A percentile compares a stretch with the other conserved stretches of the same genome.
These are phyloP conservation scores for Lactuca sativa DNA, from an alignment of 129 eudicot species.

Conservation along the genomic window DNA sequence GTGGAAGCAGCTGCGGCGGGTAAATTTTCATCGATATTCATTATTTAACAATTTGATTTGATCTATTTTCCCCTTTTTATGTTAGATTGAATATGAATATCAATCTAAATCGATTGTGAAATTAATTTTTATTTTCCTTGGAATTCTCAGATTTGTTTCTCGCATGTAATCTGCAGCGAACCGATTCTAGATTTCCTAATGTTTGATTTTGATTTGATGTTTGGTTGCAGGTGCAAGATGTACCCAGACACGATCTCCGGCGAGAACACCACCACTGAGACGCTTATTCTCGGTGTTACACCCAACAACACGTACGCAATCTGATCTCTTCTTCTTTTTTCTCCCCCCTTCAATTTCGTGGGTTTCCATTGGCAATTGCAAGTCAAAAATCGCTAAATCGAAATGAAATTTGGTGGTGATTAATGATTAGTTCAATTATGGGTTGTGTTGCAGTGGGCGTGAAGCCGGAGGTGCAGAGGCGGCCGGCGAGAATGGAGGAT, in stretches of 20 bases:
- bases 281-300: constrained; percentile 54
- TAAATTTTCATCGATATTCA: constrained; percentile 9
- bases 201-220: neutral
- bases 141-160: neutral
- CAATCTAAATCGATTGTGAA: neutral
- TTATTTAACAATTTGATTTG: neutral
- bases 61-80: neutral
- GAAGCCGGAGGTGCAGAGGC: neutral
- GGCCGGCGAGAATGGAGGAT: constrained; percentile 15
- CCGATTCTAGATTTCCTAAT: neutral
- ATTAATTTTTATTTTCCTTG: neutral
- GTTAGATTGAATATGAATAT: neutral
- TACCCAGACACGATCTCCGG: constrained; percentile 57
- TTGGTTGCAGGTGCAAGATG: constrained; percentile 62
- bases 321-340: neutral
- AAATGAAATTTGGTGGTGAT: neutral
- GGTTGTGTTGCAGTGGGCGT: constrained; percentile 10
- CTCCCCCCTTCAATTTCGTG: neutral
- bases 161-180: neutral
- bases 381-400: neutral
- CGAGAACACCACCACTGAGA: constrained; percentile 42
- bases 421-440: neutral
- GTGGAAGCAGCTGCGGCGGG: constrained; percentile 87
- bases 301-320: constrained; percentile 42
- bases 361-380: no score